Percentiles rank a stretch among this genome's conserved stretches.
phyloP scores from a whole-genome alignment of 768 basidiomycete species.

The Tremella yokohamensis region DNA sequence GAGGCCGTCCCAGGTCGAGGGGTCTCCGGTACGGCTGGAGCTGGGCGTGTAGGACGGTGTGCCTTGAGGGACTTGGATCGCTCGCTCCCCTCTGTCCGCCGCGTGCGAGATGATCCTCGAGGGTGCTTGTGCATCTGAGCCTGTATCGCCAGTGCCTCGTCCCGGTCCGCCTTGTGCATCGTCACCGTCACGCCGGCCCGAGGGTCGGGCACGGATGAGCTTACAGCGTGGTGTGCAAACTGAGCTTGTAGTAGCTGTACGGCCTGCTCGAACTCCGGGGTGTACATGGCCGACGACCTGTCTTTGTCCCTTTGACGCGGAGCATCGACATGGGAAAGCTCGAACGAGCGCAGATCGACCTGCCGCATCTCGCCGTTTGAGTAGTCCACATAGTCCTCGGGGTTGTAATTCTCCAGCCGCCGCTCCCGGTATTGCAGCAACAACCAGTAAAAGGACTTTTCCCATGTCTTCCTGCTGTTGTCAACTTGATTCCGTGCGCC shows the following conservation, averaged over 20 bases:
- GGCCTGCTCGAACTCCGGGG: neutral
- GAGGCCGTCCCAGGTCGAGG: neutral
- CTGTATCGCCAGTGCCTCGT: neutral
- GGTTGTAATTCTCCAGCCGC: conserved; percentile 58
- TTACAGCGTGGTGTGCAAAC: neutral
- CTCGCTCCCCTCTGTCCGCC: neutral
- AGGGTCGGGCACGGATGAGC: neutral
- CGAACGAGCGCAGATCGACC: neutral
- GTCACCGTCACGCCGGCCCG: conserved; percentile 1
- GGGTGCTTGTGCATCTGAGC: neutral
- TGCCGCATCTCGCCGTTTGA: conserved; percentile 13
- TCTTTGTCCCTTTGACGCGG: neutral
- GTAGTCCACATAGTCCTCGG: conserved; percentile 15
- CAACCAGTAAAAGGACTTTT: conserved; percentile 86
- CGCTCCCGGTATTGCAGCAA: conserved; percentile 71
- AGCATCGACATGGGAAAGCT: neutral
- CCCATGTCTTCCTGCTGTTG: conserved; percentile 53
- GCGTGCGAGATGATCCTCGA: neutral
- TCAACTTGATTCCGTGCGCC: neutral
- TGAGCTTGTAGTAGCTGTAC: neutral
- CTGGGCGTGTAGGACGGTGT: neutral
- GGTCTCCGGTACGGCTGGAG: conserved; percentile 4
- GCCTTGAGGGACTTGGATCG: neutral
- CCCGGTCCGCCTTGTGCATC: neutral
- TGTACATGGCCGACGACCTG: neutral